A percentile compares a stretch with the other conserved stretches of the same genome.
These are phyloP conservation scores for Curvularia lunata DNA, from an alignment of 2,329 filamentous ascomycete species.

Conservation along the genomic window DNA sequence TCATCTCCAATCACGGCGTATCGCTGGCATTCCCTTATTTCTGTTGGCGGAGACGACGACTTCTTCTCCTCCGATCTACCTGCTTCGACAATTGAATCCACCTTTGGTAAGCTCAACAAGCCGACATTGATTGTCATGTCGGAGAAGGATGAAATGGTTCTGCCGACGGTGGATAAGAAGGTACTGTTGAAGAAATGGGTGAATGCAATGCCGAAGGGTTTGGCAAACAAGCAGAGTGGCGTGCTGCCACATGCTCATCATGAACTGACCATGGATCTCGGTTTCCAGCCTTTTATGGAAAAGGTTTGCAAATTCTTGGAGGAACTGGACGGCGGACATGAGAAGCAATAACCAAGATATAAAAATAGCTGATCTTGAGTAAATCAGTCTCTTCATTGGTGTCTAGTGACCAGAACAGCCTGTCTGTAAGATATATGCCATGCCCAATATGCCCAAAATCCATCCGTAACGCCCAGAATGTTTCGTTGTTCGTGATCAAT, in stretches of 20 bases:
- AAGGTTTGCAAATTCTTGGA: background rate
- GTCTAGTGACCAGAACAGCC: background rate
- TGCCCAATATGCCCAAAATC: background rate
- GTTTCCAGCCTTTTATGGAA: background rate
- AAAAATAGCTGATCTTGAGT: background rate
- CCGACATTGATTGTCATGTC: slow-evolving; percentile 20
- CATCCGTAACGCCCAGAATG: background rate
- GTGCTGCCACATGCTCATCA: slow-evolving; percentile 1
- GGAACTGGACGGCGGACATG: background rate
- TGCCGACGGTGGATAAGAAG: slow-evolving; percentile 15
- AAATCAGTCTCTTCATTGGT: background rate
- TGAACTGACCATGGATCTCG: background rate
- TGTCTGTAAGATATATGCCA: background rate
- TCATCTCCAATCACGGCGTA: slow-evolving; percentile 24
- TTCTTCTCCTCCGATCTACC: slow-evolving; percentile 25
- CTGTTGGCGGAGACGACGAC: slow-evolving; percentile 25
- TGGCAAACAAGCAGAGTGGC: background rate
- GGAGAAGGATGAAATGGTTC: slow-evolving; percentile 27
- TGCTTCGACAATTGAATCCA: background rate
- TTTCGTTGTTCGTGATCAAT: background rate
- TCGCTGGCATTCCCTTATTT: slow-evolving; percentile 25
- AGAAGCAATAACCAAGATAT: background rate
- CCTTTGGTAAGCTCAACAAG: slow-evolving; percentile 15
- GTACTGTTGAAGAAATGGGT: slow-evolving; percentile 8
- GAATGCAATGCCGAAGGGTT: background rate